These are phyloP conservation scores for Agarophyton chilense DNA, from an alignment of 23 red algal genomes.

Conservation along the genomic window DNA sequence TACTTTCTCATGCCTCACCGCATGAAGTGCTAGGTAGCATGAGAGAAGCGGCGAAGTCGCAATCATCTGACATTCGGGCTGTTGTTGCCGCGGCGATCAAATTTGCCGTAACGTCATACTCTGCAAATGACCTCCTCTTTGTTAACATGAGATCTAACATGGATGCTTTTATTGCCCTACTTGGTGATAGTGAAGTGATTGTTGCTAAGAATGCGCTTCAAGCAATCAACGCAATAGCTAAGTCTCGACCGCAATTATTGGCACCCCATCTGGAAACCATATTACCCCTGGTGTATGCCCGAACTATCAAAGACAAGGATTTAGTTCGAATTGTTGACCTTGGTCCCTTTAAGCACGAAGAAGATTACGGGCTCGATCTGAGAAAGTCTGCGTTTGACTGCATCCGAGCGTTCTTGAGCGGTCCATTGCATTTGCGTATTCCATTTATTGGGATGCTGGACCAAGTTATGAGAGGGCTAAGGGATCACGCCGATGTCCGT, in stretches of 20 bases:
- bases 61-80: slow-evolving; percentile 32
- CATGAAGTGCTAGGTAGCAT: slow-evolving; percentile 34
- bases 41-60: slow-evolving; percentile 5
- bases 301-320: slow-evolving; percentile 61
- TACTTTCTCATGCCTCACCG: slow-evolving; percentile 63
- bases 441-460: slow-evolving; percentile 53
- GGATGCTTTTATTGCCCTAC: slow-evolving; percentile 38
- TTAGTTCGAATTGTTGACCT: slow-evolving; percentile 84
- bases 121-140: background rate
- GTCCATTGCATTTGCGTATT: slow-evolving; percentile 42
- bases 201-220: slow-evolving; percentile 72
- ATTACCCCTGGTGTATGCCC: slow-evolving; percentile 39
- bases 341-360: slow-evolving; percentile 84
- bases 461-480: slow-evolving; percentile 55
- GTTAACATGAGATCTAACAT: slow-evolving; percentile 33
- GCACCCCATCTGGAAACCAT: slow-evolving; percentile 49
- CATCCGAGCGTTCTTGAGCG: slow-evolving; percentile 54
- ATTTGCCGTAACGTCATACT: slow-evolving; percentile 57
- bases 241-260: slow-evolving; percentile 65
- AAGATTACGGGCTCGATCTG: slow-evolving; percentile 83
- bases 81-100: slow-evolving; percentile 64
- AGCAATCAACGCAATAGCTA: slow-evolving; percentile 64
- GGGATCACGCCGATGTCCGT: slow-evolving; percentile 84
- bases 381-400: slow-evolving; percentile 84
- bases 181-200: slow-evolving; percentile 58